These are phyloP conservation scores for Lineolata rhizophorae DNA, from an alignment of 495 filamentous ascomycete species.

Conservation along the genomic window DNA sequence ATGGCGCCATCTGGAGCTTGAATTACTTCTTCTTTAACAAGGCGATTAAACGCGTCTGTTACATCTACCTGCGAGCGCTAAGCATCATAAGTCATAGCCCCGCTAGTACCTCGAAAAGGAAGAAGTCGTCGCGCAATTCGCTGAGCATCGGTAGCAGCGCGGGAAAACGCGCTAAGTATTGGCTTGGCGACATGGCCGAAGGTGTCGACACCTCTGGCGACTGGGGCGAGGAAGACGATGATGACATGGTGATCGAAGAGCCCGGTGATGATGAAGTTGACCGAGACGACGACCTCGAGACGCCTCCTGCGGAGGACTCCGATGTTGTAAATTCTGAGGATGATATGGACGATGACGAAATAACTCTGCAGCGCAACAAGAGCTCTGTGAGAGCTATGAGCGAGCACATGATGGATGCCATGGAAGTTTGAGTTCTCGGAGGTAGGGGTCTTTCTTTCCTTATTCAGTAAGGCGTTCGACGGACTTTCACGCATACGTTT, in stretches of 20 bases:
- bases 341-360: constrained; percentile 4
- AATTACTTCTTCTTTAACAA: constrained; percentile 99
- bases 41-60: constrained; percentile 75
- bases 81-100: constrained; percentile 57
- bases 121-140: constrained; percentile 6
- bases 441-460: not conserved
- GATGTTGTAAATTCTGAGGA: constrained; percentile 13
- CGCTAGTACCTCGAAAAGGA: constrained; percentile 12
- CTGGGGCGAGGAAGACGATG: constrained; percentile 2
- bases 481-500: no score
- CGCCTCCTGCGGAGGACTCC: constrained; percentile 7
- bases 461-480: not conserved
- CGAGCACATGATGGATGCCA: constrained; percentile 9
- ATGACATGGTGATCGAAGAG: constrained; percentile 13
- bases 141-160: constrained; percentile 23
- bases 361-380: constrained; percentile 4
- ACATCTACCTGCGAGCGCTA: constrained; percentile 71
- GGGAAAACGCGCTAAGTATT: constrained; percentile 59
- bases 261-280: constrained; percentile 11
- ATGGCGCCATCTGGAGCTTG: constrained; percentile 83
- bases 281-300: constrained; percentile 4
- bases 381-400: constrained; percentile 10
- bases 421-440: constrained; percentile 13
- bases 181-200: constrained; percentile 46
- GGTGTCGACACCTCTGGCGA: constrained; percentile 6